Conservation (phyloP, 2,329 filamentous ascomycete genomes). For the Colletotrichum lupini region DNA sequence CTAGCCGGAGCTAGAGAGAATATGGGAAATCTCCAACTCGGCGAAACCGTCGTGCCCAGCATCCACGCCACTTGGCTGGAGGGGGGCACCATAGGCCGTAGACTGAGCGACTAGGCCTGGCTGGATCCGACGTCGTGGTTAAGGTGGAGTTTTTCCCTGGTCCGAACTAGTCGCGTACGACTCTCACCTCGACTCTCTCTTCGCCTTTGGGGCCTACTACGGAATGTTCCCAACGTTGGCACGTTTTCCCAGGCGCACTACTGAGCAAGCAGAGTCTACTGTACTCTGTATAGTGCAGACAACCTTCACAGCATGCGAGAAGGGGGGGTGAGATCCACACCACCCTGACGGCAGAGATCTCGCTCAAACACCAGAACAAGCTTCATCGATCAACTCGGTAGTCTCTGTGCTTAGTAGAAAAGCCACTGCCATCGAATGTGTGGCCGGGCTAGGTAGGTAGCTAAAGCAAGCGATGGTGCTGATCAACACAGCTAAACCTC, state of each 20-base stretch:
- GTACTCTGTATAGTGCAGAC: too few relatives aligned
- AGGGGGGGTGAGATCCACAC: background rate
- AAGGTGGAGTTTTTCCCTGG: background rate
- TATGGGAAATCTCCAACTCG: background rate
- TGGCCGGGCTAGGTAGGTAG: background rate
- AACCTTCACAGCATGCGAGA: background rate
- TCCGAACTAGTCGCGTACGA: background rate
- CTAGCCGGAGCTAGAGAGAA: background rate
- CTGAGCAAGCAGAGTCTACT: too few relatives aligned
- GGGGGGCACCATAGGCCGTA: background rate
- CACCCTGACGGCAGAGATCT: constrained; percentile 1
- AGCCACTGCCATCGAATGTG: background rate
- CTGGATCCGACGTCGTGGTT: constrained; percentile 7
- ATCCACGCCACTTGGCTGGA: background rate
- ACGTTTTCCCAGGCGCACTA: background rate
- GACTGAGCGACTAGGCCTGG: background rate
- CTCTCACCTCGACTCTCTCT: background rate
- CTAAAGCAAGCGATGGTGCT: too few relatives aligned
- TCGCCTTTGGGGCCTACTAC: background rate
- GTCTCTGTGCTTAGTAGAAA: background rate
- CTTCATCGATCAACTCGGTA: background rate
- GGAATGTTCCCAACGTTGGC: background rate
- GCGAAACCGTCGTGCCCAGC: background rate
- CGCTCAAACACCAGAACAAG: constrained; percentile 8
- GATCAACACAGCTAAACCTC: background rate